A percentile compares a stretch with the other conserved stretches of the same genome.
These are phyloP conservation scores for Aureobasidium sp. DNA, from an alignment of 2,329 filamentous ascomycete genomes.

Conservation along the genomic window DNA sequence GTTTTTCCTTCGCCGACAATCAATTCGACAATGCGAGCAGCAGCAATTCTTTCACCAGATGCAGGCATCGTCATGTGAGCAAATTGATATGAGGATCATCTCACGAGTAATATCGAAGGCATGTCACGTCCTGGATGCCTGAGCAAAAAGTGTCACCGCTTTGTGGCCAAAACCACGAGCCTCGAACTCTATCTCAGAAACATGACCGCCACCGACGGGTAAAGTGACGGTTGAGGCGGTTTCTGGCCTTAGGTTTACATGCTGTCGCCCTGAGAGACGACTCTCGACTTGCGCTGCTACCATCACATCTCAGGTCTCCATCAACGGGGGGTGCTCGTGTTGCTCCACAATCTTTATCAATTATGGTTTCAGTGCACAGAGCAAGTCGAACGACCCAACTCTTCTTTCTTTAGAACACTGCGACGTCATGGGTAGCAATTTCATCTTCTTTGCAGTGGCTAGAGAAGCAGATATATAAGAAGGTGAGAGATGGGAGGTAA, in stretches of 20 bases:
- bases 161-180: background rate
- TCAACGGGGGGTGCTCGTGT: conserved; percentile 6
- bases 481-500: background rate
- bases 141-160: background rate
- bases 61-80: background rate
- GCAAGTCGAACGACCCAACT: background rate
- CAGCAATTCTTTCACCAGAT: background rate
- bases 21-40: background rate
- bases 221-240: background rate
- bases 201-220: background rate
- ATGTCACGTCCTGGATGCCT: background rate
- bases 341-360: background rate
- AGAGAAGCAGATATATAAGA: conserved; percentile 5
- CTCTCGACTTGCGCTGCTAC: background rate
- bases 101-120: background rate
- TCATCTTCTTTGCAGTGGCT: background rate
- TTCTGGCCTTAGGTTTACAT: background rate
- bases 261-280: background rate
- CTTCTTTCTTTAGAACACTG: conserved; percentile 13
- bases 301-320: background rate
- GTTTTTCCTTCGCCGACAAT: background rate
- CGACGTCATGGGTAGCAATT: background rate
- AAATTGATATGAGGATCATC: background rate
- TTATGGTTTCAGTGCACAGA: background rate
- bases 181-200: background rate